Conservation (phyloP, 106 monocot species). For the Allium fistulosum region DNA sequence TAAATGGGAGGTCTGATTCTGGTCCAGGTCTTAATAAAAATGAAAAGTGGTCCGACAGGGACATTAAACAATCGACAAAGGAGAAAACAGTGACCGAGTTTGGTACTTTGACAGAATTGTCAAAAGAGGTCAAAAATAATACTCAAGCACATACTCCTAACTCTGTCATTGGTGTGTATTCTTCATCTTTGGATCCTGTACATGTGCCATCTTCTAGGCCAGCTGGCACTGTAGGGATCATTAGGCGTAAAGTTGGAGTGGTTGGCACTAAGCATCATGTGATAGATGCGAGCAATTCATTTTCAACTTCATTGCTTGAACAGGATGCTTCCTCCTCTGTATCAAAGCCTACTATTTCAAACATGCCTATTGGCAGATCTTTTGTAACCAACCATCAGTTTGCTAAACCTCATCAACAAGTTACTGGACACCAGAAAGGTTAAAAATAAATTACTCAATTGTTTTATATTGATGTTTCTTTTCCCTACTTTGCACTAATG, state of each 20-base stretch:
- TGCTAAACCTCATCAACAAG: not conserved
- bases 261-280: conserved; percentile 33
- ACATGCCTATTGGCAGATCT: not conserved
- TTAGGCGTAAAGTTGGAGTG: conserved; percentile 51
- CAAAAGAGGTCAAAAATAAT: conserved; percentile 8
- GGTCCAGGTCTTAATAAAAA: conserved; percentile 14
- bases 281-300: conserved; percentile 8
- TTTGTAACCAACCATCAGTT: not conserved
- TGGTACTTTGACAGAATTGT: not conserved
- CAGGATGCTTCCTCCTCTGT: conserved; percentile 20
- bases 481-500: not conserved
- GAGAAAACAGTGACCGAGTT: conserved; percentile 9
- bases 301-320: conserved; percentile 3
- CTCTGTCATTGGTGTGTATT: conserved; percentile 34
- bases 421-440: not conserved
- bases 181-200: conserved; percentile 52
- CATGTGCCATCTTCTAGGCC: conserved; percentile 45
- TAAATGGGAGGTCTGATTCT: conserved; percentile 7
- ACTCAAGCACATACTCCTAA: conserved; percentile 13
- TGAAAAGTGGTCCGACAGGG: not conserved
- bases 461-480: not conserved
- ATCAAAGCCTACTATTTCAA: conserved; percentile 1
- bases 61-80: not conserved
- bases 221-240: conserved; percentile 43
- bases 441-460: not conserved